Conservation (phyloP, 192 early-diverging fungal genomes). For the Gaertneriomyces sp. region DNA sequence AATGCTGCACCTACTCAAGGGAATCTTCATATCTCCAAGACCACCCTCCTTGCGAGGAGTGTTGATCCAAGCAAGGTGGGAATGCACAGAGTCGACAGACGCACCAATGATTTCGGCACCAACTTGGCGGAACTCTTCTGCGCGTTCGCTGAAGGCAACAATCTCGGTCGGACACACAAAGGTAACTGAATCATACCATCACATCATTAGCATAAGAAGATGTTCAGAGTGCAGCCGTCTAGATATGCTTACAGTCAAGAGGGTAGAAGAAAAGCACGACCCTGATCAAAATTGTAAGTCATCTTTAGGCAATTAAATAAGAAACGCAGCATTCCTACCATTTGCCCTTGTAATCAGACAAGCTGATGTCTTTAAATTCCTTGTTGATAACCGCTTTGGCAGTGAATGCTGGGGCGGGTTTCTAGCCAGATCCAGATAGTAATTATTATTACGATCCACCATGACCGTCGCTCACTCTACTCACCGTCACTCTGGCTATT, state of each 20-base stretch:
- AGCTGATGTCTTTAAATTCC: conserved; percentile 43
- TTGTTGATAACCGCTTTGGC: conserved; percentile 45
- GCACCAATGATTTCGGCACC: conserved; percentile 53
- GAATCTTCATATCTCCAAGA: conserved; percentile 84
- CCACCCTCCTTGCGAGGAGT: conserved; percentile 52
- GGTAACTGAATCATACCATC: no score
- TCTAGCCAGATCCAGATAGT: not conserved
- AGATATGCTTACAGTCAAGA: conserved; percentile 22
- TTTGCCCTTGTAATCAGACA: conserved; percentile 51
- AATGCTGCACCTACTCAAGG: conserved; percentile 21
- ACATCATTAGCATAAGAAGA: not conserved
- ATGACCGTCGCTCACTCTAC: no score
- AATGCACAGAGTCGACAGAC: conserved; percentile 53
- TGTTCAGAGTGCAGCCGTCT: no score
- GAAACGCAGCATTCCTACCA: conserved; percentile 24
- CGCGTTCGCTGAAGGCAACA: conserved; percentile 52
- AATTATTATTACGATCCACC: no score
- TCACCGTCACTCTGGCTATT: no score
- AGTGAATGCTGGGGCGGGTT: conserved; percentile 42
- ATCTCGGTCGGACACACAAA: conserved; percentile 57
- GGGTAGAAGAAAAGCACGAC: conserved; percentile 54
- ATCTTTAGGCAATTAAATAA: not conserved
- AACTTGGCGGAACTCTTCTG: conserved; percentile 51
- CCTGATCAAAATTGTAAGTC: not conserved
- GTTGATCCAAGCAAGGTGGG: conserved; percentile 58